phyloP scores from a whole-genome alignment of 768 basidiomycete species.

The Floccularia luteovirens region DNA sequence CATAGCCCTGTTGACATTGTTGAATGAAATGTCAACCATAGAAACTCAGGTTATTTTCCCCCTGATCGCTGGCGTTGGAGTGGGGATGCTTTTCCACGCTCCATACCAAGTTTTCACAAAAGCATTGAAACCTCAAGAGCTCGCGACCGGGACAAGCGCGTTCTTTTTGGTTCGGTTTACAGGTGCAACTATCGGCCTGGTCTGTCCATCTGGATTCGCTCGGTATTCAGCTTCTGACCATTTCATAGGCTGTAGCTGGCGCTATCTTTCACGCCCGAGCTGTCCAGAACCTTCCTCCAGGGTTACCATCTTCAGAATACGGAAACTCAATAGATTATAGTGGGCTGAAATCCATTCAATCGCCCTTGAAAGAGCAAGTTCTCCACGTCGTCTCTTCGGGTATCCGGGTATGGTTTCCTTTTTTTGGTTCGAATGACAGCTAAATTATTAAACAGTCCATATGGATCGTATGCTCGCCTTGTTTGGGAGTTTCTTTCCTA shows the following conservation, averaged over 20 bases:
- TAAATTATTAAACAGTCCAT: slow-evolving; percentile 40
- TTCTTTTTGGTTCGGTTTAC: slow-evolving; percentile 87
- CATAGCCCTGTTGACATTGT: slow-evolving; percentile 58
- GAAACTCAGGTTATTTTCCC: slow-evolving; percentile 48
- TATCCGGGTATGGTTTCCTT: slow-evolving; percentile 41
- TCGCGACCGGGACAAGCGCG: slow-evolving; percentile 77
- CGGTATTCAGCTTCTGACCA: slow-evolving; percentile 1
- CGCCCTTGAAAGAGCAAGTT: slow-evolving; percentile 37
- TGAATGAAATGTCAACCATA: slow-evolving; percentile 44
- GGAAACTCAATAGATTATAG: slow-evolving; percentile 49
- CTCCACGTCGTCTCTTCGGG: slow-evolving; percentile 50
- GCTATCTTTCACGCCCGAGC: slow-evolving; percentile 59
- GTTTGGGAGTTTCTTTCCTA: slow-evolving; percentile 56
- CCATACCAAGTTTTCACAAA: slow-evolving; percentile 76
- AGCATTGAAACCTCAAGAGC: slow-evolving; percentile 54
- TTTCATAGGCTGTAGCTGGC: slow-evolving; percentile 61
- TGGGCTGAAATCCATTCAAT: slow-evolving; percentile 36
- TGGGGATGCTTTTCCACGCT: slow-evolving; percentile 82
- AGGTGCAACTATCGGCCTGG: slow-evolving; percentile 76
- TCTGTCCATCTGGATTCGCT: slow-evolving; percentile 23
- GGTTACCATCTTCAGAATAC: slow-evolving; percentile 29
- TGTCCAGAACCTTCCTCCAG: slow-evolving; percentile 38
- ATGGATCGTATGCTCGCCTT: slow-evolving; percentile 69
- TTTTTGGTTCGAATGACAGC: slow-evolving; percentile 3
- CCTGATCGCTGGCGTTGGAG: slow-evolving; percentile 65